Evolutionary conservation across 192 early-diverging fungal species (phyloP).

Genomic region (Umbelopsis isabellina): DNA sequence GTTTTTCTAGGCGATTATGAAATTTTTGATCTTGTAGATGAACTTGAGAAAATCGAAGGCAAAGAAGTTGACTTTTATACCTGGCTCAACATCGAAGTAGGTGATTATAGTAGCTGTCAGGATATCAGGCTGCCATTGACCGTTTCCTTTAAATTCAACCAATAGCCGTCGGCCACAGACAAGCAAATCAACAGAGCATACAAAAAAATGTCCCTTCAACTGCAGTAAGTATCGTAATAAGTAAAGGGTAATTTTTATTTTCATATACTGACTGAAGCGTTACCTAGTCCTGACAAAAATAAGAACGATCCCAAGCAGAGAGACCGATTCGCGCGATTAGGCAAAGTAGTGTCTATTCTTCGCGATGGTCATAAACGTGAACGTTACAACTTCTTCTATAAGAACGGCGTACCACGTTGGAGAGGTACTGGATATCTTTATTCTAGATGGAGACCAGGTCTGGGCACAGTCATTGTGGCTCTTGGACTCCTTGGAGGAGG

Average conservation of each 20-base stretch:
- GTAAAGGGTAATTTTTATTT: neutral
- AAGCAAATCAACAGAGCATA: slow-evolving; percentile 68
- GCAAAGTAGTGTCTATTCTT: slow-evolving; percentile 68
- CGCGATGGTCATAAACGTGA: slow-evolving; percentile 64
- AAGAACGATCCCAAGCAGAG: slow-evolving; percentile 47
- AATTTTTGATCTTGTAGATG: slow-evolving; percentile 83
- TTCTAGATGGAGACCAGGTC: slow-evolving; percentile 70
- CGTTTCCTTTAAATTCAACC: slow-evolving; percentile 2
- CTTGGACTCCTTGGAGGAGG: slow-evolving; percentile 55
- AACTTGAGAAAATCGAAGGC: slow-evolving; percentile 63
- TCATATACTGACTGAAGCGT: neutral
- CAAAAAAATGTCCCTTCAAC: slow-evolving; percentile 66
- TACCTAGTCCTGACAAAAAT: slow-evolving; percentile 72
- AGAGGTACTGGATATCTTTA: slow-evolving; percentile 78
- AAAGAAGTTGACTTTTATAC: slow-evolving; percentile 67
- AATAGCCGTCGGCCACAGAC: slow-evolving; percentile 53
- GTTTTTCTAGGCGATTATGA: slow-evolving; percentile 66
- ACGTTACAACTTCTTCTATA: slow-evolving; percentile 80
- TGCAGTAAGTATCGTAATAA: slow-evolving; percentile 57
- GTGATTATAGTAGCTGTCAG: neutral
- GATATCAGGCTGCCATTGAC: neutral
- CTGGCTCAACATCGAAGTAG: slow-evolving; percentile 48
- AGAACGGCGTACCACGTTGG: slow-evolving; percentile 82
- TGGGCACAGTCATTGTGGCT: slow-evolving; percentile 58
- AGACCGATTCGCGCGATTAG: slow-evolving; percentile 66